A percentile compares a stretch with the other conserved stretches of the same genome.
Evolutionary conservation across 345 rosid species (phyloP).

Genomic region (Acer campestre): DNA sequence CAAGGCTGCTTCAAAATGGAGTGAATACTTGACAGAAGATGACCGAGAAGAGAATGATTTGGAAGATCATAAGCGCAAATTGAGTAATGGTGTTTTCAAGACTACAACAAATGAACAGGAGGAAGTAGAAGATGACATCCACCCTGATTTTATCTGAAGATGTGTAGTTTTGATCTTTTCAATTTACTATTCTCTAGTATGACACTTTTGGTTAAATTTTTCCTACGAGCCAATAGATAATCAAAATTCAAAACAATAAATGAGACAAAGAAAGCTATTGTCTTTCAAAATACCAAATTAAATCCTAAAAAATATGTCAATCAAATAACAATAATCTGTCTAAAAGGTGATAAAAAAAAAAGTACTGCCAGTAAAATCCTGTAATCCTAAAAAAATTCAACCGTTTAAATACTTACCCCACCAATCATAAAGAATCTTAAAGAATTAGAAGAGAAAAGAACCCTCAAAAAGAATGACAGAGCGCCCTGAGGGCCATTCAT

Average conservation of each 20-base stretch:
- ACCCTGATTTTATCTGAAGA: slow-evolving; percentile 63
- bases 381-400: slow-evolving; percentile 1
- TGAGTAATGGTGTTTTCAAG: slow-evolving; percentile 28
- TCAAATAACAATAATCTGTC: neutral
- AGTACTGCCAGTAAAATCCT: too few species aligned
- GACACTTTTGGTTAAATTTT: too few species aligned
- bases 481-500: slow-evolving; percentile 15
- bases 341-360: neutral
- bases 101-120: slow-evolving; percentile 25
- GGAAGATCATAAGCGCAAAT: slow-evolving; percentile 12
- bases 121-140: slow-evolving; percentile 66
- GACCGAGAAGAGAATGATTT: neutral
- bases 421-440: slow-evolving; percentile 6
- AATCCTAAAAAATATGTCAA: slow-evolving; percentile 3
- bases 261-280: neutral
- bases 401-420: neutral
- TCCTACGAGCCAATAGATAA: too few species aligned
- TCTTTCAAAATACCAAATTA: slow-evolving; percentile 2
- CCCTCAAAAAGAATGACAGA: slow-evolving; percentile 6
- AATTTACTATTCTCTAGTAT: too few species aligned
- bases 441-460: slow-evolving; percentile 4
- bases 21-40: slow-evolving; percentile 37
- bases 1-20: slow-evolving; percentile 47
- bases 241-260: too few species aligned
- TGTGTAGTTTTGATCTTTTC: neutral